Percentiles rank a stretch among this genome's conserved stretches.
phyloP scores from a whole-genome alignment of 2,329 filamentous ascomycete genomes.

The Ophiobolus disseminans region DNA sequence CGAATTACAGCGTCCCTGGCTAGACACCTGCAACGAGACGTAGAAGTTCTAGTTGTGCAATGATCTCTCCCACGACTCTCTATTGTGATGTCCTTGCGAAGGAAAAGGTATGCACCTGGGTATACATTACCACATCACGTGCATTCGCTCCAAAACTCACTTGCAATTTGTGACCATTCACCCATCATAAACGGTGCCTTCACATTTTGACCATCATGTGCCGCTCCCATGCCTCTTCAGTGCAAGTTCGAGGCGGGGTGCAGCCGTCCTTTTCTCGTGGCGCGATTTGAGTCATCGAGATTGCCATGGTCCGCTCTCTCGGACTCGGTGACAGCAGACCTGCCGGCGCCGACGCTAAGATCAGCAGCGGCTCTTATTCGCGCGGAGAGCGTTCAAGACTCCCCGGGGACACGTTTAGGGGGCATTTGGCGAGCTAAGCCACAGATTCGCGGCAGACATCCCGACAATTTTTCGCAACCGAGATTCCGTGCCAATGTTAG shows the following conservation, averaged over 20 bases:
- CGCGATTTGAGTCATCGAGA: conserved; percentile 29
- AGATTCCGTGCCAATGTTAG: conserved; percentile 14
- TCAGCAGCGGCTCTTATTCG: conserved; percentile 19
- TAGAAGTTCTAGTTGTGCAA: not conserved
- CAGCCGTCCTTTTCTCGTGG: conserved; percentile 37
- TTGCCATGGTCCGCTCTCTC: conserved; percentile 3
- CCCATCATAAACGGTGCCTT: not conserved
- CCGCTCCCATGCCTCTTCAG: conserved; percentile 21
- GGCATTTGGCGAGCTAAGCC: conserved; percentile 7
- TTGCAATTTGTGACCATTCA: too few species aligned
- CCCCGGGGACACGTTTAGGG: conserved; percentile 28
- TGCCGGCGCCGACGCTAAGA: conserved; percentile 26
- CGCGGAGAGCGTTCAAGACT: conserved; percentile 15
- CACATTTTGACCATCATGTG: conserved; percentile 28
- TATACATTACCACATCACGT: too few species aligned
- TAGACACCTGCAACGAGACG: not conserved
- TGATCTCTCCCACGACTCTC: not conserved
- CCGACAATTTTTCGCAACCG: conserved; percentile 26
- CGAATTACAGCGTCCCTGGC: not conserved
- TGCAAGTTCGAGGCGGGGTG: conserved; percentile 34
- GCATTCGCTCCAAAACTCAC: too few species aligned
- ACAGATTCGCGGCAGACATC: conserved; percentile 2
- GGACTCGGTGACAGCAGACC: conserved; percentile 27
- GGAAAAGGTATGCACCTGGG: too few species aligned
- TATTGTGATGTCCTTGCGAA: too few species aligned